Conservation (phyloP, 805 yeast genomes). For the Teunomyces atbi region DNA sequence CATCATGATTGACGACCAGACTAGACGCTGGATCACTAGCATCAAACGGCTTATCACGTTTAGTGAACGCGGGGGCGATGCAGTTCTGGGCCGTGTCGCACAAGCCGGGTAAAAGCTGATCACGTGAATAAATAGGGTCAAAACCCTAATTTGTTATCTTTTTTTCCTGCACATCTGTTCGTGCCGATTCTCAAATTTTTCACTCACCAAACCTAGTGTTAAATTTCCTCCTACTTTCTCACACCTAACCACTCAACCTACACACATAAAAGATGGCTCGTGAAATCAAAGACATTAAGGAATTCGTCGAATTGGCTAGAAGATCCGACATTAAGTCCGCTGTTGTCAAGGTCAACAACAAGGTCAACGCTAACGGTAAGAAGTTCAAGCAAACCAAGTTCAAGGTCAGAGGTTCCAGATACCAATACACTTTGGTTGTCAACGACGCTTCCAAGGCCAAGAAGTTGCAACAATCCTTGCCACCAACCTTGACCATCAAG, state of each 20-base stretch:
- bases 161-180: not conserved
- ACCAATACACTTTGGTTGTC: slow-evolving; percentile 93
- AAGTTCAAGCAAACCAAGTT: slow-evolving; percentile 92
- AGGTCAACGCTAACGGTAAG: slow-evolving; percentile 78
- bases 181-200: slow-evolving; percentile 1
- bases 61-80: slow-evolving; percentile 18
- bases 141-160: not conserved
- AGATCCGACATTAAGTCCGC: slow-evolving; percentile 93
- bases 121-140: not conserved
- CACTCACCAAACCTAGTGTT: slow-evolving; percentile 13
- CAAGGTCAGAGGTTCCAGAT: slow-evolving; percentile 96
- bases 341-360: slow-evolving; percentile 90
- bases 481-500: slow-evolving; percentile 83
- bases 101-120: not conserved
- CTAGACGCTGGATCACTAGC: slow-evolving; percentile 74
- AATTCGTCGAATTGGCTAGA: slow-evolving; percentile 94
- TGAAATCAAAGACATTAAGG: slow-evolving; percentile 95
- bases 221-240: slow-evolving; percentile 5
- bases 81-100: not conserved
- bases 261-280: slow-evolving; percentile 6
- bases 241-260: slow-evolving; percentile 3
- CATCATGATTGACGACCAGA: slow-evolving; percentile 74
- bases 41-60: slow-evolving; percentile 72
- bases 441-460: slow-evolving; percentile 95
- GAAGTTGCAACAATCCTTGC: slow-evolving; percentile 96